Conservation (phyloP, 2,329 filamentous ascomycete genomes). For the Leptographium radiaticola region DNA sequence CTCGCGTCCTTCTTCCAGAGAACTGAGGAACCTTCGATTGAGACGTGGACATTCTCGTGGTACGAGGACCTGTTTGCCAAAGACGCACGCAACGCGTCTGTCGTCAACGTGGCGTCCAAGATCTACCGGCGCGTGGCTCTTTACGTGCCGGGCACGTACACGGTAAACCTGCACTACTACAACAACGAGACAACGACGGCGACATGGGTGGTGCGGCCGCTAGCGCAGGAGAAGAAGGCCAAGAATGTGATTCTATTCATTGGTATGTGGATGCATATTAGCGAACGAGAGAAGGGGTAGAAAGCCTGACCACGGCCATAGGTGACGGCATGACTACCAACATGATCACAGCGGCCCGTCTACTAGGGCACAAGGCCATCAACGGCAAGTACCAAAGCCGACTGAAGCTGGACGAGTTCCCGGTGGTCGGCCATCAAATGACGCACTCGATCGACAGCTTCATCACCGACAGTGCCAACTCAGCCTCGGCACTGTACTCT, state of each 20-base stretch:
- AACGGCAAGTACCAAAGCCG: slow-evolving; percentile 72
- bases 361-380: slow-evolving; percentile 69
- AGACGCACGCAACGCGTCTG: slow-evolving; percentile 52
- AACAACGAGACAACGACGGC: slow-evolving; percentile 57
- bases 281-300: not conserved
- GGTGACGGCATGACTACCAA: slow-evolving; percentile 63
- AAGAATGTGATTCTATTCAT: slow-evolving; percentile 84
- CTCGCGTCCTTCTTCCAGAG: slow-evolving; percentile 10
- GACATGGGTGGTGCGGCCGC: slow-evolving; percentile 62
- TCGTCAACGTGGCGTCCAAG: slow-evolving; percentile 72
- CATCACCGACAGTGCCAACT: slow-evolving; percentile 81
- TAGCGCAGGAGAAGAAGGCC: slow-evolving; percentile 55
- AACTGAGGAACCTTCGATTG: slow-evolving; percentile 20
- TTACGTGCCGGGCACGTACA: slow-evolving; percentile 68
- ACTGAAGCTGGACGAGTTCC: slow-evolving; percentile 71
- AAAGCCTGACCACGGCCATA: not conserved
- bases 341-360: slow-evolving; percentile 67
- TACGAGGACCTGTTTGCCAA: slow-evolving; percentile 72
- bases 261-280: not conserved
- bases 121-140: slow-evolving; percentile 64
- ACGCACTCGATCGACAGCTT: slow-evolving; percentile 75
- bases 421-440: slow-evolving; percentile 79
- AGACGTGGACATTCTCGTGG: slow-evolving; percentile 77
- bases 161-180: slow-evolving; percentile 64
- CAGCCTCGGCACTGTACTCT: slow-evolving; percentile 66